phyloP scores from a whole-genome alignment of 225 moss, liverwort and hornwort species.

The Ulota crispa region DNA sequence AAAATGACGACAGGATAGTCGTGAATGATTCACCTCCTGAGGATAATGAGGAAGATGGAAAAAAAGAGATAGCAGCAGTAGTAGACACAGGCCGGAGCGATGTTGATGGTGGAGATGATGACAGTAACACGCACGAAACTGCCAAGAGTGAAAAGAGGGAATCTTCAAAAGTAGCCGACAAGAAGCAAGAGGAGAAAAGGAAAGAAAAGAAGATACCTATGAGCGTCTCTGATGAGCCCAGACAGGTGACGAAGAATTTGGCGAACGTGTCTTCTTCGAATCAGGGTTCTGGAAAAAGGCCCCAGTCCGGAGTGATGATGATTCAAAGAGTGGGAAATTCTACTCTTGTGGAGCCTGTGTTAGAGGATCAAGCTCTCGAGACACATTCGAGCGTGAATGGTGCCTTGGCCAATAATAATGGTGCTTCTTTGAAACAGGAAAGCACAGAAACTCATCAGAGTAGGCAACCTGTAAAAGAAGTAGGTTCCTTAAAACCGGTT shows the following conservation, averaged over 20 bases:
- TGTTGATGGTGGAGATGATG: slow-evolving; percentile 28
- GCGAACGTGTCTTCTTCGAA: slow-evolving; percentile 9
- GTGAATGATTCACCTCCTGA: slow-evolving; percentile 2
- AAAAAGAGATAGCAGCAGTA: slow-evolving; percentile 13
- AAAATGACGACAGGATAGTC: background rate
- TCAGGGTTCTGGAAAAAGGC: slow-evolving; percentile 4
- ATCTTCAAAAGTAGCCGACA: slow-evolving; percentile 16
- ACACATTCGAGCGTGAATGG: slow-evolving; percentile 18
- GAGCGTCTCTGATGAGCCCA: slow-evolving; percentile 2
- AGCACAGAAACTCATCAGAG: background rate
- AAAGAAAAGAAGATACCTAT: background rate
- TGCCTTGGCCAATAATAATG: slow-evolving; percentile 2
- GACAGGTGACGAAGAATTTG: slow-evolving; percentile 11
- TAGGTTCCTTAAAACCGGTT: slow-evolving; percentile 8
- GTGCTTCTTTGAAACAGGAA: background rate
- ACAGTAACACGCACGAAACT: slow-evolving; percentile 4
- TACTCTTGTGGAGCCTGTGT: slow-evolving; percentile 36
- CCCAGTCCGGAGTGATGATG: slow-evolving; percentile 39
- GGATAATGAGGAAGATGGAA: slow-evolving; percentile 13
- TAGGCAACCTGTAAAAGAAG: background rate
- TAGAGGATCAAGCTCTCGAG: slow-evolving; percentile 42
- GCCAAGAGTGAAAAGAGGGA: slow-evolving; percentile 7
- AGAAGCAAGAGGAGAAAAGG: slow-evolving; percentile 12
- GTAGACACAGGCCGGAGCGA: slow-evolving; percentile 5
- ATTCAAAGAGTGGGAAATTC: slow-evolving; percentile 38